A percentile compares a stretch with the other conserved stretches of the same genome.
These are phyloP conservation scores for Monascus purpureus DNA, from an alignment of 495 filamentous ascomycete genomes.

Conservation along the genomic window DNA sequence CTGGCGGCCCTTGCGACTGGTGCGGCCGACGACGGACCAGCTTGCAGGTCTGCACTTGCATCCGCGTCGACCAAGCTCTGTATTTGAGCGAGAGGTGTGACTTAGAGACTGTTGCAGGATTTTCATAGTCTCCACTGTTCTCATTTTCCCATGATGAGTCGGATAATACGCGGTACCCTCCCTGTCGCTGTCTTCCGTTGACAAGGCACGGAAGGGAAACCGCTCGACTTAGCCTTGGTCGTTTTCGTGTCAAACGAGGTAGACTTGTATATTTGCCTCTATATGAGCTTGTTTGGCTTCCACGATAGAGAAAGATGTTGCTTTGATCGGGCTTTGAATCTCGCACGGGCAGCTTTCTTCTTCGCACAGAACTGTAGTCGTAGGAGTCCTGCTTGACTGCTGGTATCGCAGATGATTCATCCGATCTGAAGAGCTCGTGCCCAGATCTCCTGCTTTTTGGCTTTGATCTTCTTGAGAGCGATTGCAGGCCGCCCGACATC, in stretches of 20 bases:
- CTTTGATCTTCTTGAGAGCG: neutral
- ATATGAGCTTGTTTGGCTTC: too few species aligned
- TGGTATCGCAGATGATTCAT: neutral
- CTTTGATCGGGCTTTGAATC: neutral
- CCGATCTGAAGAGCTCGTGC: neutral
- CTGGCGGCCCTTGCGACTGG: conserved; percentile 20
- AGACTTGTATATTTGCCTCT: too few species aligned
- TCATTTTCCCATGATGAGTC: neutral
- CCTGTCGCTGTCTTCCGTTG: neutral
- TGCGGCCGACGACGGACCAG: conserved; percentile 2
- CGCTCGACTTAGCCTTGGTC: neutral
- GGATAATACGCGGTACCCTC: neutral
- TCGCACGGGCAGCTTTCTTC: neutral
- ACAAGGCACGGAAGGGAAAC: conserved; percentile 8
- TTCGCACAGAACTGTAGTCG: neutral
- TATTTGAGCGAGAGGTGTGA: conserved; percentile 9
- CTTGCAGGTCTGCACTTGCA: conserved; percentile 17
- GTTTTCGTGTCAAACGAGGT: too few species aligned
- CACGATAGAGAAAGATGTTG: too few species aligned
- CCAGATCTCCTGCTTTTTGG: neutral
- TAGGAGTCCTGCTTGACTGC: neutral
- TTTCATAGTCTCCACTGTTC: neutral
- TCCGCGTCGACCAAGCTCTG: conserved; percentile 23
- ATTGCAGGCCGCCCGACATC: neutral
- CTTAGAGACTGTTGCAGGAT: neutral